Conservation (phyloP, 169 alveolate species). For the Plasmodium chabaudi region DNA sequence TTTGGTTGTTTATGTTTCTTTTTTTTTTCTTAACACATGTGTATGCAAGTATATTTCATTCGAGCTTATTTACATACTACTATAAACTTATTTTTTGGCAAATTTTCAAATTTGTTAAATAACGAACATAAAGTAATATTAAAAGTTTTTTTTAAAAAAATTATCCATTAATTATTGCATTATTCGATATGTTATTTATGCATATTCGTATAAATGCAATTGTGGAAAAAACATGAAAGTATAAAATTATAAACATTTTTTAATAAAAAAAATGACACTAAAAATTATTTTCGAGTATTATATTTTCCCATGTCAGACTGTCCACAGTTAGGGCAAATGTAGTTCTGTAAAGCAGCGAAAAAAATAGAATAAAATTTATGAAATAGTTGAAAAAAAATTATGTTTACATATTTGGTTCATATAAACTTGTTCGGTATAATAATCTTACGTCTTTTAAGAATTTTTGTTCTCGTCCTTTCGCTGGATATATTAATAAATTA, state of each 20-base stretch:
- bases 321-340: constrained; percentile 69
- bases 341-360: constrained; percentile 8
- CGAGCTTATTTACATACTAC: too few species aligned
- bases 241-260: not conserved
- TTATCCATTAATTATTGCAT: not conserved
- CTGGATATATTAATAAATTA: constrained; percentile 84
- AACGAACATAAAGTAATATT: not conserved
- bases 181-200: not conserved
- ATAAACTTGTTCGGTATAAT: not conserved
- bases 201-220: not conserved
- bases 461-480: constrained; percentile 83
- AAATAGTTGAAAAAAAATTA: not conserved
- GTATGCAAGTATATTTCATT: too few species aligned
- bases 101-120: constrained; percentile 17
- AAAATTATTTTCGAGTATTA: constrained; percentile 15
- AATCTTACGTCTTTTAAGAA: constrained; percentile 80
- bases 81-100: not conserved
- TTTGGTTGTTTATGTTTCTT: too few species aligned
- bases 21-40: too few species aligned
- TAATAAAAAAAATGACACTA: not conserved
- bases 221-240: not conserved
- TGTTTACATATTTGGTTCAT: not conserved
- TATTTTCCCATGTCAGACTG: constrained; percentile 56
- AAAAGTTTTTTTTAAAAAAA: too few species aligned
- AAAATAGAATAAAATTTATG: not conserved